Evolutionary conservation across 306 rosid genomes (phyloP).

Genomic region (Rosa chinensis): DNA sequence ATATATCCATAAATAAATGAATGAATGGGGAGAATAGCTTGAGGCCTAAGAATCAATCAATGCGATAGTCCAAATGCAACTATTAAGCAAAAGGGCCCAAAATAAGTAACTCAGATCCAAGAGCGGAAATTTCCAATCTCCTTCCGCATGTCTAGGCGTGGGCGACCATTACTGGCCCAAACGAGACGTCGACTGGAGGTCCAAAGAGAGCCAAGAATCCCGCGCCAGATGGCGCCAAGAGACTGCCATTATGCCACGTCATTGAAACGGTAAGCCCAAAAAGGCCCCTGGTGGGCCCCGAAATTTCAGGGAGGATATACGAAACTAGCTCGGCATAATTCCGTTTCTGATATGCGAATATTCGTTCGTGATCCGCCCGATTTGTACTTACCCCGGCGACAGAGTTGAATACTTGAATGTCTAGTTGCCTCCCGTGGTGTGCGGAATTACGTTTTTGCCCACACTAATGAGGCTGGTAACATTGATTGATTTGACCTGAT

Average conservation of each 20-base stretch:
- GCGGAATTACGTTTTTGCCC: constrained; percentile 8
- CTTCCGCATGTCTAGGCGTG: background rate
- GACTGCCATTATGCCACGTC: constrained; percentile 29
- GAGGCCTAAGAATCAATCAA: background rate
- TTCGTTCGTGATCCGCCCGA: constrained; percentile 13
- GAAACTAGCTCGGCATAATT: constrained; percentile 42
- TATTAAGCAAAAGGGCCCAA: background rate
- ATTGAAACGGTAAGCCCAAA: background rate
- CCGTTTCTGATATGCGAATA: constrained; percentile 64
- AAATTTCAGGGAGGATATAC: constrained; percentile 27
- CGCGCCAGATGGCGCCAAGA: background rate
- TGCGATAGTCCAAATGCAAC: background rate
- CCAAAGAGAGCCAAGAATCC: background rate
- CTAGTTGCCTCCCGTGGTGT: background rate
- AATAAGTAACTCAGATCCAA: background rate
- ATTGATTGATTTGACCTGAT: constrained; percentile 25
- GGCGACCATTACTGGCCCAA: background rate
- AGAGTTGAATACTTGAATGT: constrained; percentile 12
- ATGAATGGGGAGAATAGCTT: background rate
- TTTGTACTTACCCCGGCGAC: background rate
- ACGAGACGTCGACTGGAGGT: background rate
- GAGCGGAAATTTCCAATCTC: background rate
- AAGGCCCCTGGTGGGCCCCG: constrained; percentile 15
- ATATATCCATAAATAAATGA: background rate
- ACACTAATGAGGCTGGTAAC: background rate